These are phyloP conservation scores for Lipomyces spencermartinsiae DNA, from an alignment of 805 yeast species.

Conservation along the genomic window DNA sequence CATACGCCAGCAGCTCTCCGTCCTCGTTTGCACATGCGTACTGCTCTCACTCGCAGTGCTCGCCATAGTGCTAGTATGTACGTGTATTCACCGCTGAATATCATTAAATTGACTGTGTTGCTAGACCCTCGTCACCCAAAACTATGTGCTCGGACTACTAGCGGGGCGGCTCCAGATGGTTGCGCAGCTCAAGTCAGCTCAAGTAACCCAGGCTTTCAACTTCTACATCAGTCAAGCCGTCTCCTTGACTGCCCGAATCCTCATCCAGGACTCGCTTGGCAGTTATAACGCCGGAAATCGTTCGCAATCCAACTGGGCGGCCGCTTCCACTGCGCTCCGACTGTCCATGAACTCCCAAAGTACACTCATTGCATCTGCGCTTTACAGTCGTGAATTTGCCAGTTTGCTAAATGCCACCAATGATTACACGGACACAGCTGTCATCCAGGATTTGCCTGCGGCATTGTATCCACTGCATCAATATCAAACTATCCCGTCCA, in stretches of 20 bases:
- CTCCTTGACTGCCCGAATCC: constrained; percentile 66
- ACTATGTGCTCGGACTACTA: constrained; percentile 64
- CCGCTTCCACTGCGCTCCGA: constrained; percentile 56
- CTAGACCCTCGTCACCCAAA: constrained; percentile 47
- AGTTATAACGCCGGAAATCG: constrained; percentile 75
- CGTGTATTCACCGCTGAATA: too few species aligned
- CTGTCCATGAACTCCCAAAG: constrained; percentile 70
- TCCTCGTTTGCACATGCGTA: constrained; percentile 70
- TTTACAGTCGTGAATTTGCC: constrained; percentile 67
- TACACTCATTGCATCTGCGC: constrained; percentile 64
- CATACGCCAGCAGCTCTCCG: constrained; percentile 72
- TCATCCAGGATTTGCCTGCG: constrained; percentile 35
- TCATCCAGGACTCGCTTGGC: constrained; percentile 65
- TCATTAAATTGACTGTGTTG: constrained; percentile 56
- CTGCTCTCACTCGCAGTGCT: constrained; percentile 68
- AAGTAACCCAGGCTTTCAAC: constrained; percentile 70
- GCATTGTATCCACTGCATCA: constrained; percentile 58
- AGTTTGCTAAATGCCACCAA: constrained; percentile 56
- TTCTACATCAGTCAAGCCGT: constrained; percentile 70
- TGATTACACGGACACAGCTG: constrained; percentile 47
- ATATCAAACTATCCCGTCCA: constrained; percentile 45
- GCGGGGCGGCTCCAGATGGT: constrained; percentile 76
- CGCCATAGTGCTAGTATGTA: constrained; percentile 65
- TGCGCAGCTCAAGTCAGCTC: constrained; percentile 81
- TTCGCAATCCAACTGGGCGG: constrained; percentile 56